Percentiles rank a stretch among this genome's conserved stretches.
phyloP scores from a whole-genome alignment of 2,329 filamentous ascomycete genomes.

The Coniosporium tulheliwenetii region DNA sequence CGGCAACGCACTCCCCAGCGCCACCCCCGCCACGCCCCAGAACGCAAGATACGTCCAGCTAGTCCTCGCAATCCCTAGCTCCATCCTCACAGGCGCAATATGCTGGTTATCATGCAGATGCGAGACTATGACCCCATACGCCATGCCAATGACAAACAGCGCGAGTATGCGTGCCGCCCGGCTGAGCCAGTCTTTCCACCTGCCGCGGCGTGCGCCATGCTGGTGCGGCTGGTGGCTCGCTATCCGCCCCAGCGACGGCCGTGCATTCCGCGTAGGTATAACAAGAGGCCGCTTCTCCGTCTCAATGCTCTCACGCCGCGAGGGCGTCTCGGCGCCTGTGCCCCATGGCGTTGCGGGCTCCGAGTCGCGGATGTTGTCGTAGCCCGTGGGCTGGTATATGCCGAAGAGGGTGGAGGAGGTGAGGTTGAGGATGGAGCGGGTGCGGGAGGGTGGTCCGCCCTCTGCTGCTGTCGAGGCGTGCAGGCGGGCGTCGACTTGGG shows the following conservation, averaged over 20 bases:
- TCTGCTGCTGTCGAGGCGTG: conserved; percentile 19
- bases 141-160: conserved; percentile 64
- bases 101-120: conserved; percentile 58
- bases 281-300: not conserved
- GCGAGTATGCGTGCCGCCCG: conserved; percentile 23
- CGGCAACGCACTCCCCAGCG: conserved; percentile 64
- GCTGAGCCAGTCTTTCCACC: conserved; percentile 26
- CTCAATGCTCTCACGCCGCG: conserved; percentile 8
- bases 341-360: conserved; percentile 61
- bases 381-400: conserved; percentile 63
- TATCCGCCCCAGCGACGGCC: not conserved
- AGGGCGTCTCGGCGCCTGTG: conserved; percentile 57
- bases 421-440: conserved; percentile 68
- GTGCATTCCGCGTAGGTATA: not conserved
- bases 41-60: conserved; percentile 55
- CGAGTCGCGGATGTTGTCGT: conserved; percentile 26
- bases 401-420: conserved; percentile 81
- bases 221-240: conserved; percentile 2
- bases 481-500: conserved; percentile 6
- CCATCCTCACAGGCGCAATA: conserved; percentile 46
- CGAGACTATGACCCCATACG: conserved; percentile 69
- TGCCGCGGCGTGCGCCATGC: conserved; percentile 16
- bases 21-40: conserved; percentile 71
- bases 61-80: conserved; percentile 32
- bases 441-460: conserved; percentile 39